Percentiles rank a stretch among this genome's conserved stretches.
Evolutionary conservation across 2,329 filamentous ascomycete genomes (phyloP).

Genomic region (Blastomyces silverae): DNA sequence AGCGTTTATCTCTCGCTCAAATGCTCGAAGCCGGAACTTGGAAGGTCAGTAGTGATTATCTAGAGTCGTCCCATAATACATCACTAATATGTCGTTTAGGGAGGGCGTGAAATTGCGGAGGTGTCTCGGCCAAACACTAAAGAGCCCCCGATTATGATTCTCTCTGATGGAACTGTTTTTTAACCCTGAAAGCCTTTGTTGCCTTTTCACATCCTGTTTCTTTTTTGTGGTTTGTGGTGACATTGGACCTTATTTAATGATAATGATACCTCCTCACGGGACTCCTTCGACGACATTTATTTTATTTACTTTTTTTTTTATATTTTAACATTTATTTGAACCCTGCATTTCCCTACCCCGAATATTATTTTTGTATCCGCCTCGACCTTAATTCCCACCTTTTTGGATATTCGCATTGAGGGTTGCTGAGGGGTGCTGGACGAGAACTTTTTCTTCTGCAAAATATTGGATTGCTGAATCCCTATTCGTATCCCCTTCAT

Average conservation of each 20-base stretch:
- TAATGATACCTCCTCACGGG: slow-evolving; percentile 9
- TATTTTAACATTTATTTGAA: background rate
- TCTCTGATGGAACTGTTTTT: slow-evolving; percentile 95
- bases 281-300: background rate
- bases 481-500: background rate
- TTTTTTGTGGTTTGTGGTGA: background rate
- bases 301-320: background rate
- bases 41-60: slow-evolving; percentile 64
- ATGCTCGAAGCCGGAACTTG: slow-evolving; percentile 93
- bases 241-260: slow-evolving; percentile 11
- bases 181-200: slow-evolving; percentile 39
- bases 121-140: slow-evolving; percentile 93
- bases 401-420: slow-evolving; percentile 16
- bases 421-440: background rate
- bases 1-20: slow-evolving; percentile 71
- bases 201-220: background rate
- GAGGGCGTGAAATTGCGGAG: slow-evolving; percentile 90
- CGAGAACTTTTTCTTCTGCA: background rate
- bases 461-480: background rate
- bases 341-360: background rate
- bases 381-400: slow-evolving; percentile 21
- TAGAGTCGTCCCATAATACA: slow-evolving; percentile 13
- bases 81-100: slow-evolving; percentile 47
- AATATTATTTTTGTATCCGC: background rate
- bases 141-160: slow-evolving; percentile 90